Conservation (phyloP, 2,329 filamentous ascomycete species). For the Sporothrix variecibatus region DNA sequence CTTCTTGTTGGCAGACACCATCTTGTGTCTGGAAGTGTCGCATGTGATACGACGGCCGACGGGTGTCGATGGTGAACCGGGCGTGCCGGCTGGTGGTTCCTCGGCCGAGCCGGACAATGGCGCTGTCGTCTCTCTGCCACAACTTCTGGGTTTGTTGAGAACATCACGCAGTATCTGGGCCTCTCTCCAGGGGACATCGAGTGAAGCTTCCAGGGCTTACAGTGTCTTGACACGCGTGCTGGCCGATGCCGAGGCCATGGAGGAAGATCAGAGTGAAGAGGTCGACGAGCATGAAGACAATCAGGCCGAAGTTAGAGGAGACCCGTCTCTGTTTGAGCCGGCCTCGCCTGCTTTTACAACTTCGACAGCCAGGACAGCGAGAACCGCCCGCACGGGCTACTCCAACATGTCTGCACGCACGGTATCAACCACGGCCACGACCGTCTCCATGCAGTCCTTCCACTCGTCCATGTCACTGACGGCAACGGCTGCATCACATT, state of each 20-base stretch:
- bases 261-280: not conserved
- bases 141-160: slow-evolving; percentile 35
- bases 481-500: not conserved
- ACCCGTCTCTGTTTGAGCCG: not conserved
- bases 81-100: not conserved
- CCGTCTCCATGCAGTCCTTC: not conserved
- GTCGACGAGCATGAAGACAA: not conserved
- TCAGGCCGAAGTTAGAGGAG: not conserved
- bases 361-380: not conserved
- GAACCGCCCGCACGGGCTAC: not conserved
- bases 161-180: slow-evolving; percentile 38
- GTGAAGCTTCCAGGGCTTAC: slow-evolving; percentile 37
- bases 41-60: slow-evolving; percentile 26
- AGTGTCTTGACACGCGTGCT: slow-evolving; percentile 39
- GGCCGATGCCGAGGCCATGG: slow-evolving; percentile 28
- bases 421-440: not conserved
- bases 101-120: not conserved
- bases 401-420: not conserved
- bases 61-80: not conserved
- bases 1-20: slow-evolving; percentile 50
- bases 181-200: slow-evolving; percentile 32
- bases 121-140: slow-evolving; percentile 29
- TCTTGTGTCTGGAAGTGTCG: slow-evolving; percentile 46
- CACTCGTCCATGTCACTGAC: not conserved
- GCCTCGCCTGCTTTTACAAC: not conserved